Conservation (phyloP, 2,329 filamentous ascomycete genomes). For the Emergomyces orientalis region DNA sequence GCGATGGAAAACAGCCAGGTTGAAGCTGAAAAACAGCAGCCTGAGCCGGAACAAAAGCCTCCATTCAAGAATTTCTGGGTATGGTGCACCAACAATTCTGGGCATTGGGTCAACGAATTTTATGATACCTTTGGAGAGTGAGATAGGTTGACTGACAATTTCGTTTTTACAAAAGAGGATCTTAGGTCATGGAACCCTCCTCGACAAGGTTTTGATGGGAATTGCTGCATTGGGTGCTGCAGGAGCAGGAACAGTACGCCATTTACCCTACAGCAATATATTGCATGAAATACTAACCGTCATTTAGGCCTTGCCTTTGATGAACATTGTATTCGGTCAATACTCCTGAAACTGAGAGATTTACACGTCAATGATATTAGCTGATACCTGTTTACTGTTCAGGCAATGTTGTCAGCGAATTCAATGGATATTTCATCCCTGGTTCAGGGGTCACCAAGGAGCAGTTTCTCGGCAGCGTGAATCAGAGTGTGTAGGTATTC, state of each 20-base stretch:
- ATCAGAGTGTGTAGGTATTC: conserved; percentile 28
- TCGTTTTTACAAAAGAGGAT: conserved; percentile 17
- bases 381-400: background rate
- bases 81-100: conserved; percentile 1
- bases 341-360: background rate
- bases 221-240: conserved; percentile 19
- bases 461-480: conserved; percentile 44
- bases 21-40: conserved; percentile 3
- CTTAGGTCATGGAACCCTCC: conserved; percentile 18
- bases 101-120: background rate
- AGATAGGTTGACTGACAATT: no score
- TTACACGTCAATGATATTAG: background rate
- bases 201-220: conserved; percentile 17
- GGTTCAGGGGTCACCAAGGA: conserved; percentile 34
- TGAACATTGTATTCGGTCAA: conserved; percentile 51
- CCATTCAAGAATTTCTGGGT: conserved; percentile 21
- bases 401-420: conserved; percentile 42
- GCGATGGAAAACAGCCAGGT: background rate
- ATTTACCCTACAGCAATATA: background rate
- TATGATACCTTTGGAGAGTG: no score
- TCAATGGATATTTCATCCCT: conserved; percentile 47
- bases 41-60: conserved; percentile 15
- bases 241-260: conserved; percentile 21
- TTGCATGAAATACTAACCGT: background rate
- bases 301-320: conserved; percentile 34